phyloP scores from a whole-genome alignment of 2,329 filamentous ascomycete genomes.

The Scedosporium apiospermum region DNA sequence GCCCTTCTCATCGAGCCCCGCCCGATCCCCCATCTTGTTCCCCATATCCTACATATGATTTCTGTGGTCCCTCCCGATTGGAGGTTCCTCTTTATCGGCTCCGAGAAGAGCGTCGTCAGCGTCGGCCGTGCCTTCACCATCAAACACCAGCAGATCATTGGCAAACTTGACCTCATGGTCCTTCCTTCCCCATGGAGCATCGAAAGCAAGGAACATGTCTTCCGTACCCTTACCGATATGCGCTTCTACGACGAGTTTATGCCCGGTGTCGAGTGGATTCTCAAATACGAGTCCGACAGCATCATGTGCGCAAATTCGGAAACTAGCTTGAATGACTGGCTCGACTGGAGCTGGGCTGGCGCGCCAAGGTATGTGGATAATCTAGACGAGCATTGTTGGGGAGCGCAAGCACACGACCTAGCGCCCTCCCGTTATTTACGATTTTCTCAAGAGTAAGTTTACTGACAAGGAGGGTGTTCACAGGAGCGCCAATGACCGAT shows the following conservation, averaged over 20 bases:
- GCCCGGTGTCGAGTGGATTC: constrained; percentile 40
- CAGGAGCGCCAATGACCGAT: constrained; percentile 30
- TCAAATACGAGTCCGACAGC: constrained; percentile 46
- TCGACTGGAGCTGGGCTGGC: constrained; percentile 45
- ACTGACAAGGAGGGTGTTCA: too few relatives aligned
- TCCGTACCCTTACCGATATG: constrained; percentile 36
- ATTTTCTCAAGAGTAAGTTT: too few relatives aligned
- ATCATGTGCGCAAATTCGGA: constrained; percentile 45
- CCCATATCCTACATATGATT: constrained; percentile 42
- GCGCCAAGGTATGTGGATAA: constrained; percentile 31
- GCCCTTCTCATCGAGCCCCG: constrained; percentile 43
- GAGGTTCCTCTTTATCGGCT: constrained; percentile 44
- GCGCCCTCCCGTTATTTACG: neutral
- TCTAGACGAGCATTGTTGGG: neutral
- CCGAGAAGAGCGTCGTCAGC: constrained; percentile 34
- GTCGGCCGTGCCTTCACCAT: constrained; percentile 35
- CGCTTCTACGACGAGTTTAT: constrained; percentile 44
- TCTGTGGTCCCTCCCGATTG: constrained; percentile 43
- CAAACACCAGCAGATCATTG: constrained; percentile 37
- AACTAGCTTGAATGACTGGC: constrained; percentile 42
- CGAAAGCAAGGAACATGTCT: constrained; percentile 36
- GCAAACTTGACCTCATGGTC: constrained; percentile 41
- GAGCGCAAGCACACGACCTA: too few relatives aligned
- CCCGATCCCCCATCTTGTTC: constrained; percentile 36
- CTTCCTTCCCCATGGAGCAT: constrained; percentile 39